These are phyloP conservation scores for Excoecaria cochinchinensis DNA, from an alignment of 345 rosid species.

Conservation along the genomic window DNA sequence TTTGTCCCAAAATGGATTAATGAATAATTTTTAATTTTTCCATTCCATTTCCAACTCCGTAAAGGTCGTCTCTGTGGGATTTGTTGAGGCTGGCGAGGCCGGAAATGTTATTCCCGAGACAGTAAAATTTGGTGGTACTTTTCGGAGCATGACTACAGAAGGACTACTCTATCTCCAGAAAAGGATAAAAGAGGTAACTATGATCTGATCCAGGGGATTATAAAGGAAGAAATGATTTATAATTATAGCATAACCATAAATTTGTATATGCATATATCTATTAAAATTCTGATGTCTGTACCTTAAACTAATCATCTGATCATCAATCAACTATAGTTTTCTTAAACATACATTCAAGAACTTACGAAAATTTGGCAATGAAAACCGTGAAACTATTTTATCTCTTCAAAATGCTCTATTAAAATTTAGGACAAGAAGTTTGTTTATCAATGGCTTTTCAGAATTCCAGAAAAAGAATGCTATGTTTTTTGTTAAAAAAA, in stretches of 20 bases:
- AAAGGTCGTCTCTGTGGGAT: constrained; percentile 37
- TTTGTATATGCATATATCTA: too few relatives aligned
- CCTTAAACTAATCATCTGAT: too few relatives aligned
- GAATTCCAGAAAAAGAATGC: too few relatives aligned
- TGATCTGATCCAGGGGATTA: background rate
- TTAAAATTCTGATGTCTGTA: background rate
- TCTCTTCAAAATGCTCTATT: background rate
- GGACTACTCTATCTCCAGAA: constrained; percentile 37
- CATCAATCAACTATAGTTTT: background rate
- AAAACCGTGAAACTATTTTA: background rate
- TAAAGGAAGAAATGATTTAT: background rate
- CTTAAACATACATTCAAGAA: background rate
- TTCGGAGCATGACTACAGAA: constrained; percentile 45
- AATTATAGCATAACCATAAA: background rate
- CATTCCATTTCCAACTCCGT: background rate
- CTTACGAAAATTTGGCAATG: background rate
- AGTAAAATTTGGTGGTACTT: constrained; percentile 47
- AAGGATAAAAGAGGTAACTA: constrained; percentile 48
- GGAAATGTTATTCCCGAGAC: constrained; percentile 46
- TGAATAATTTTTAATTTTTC: too few relatives aligned
- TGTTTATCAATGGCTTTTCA: too few relatives aligned
- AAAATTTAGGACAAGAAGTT: background rate
- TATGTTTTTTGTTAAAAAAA: too few relatives aligned
- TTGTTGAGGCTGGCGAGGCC: constrained; percentile 44
- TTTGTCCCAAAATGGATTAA: too few relatives aligned